Evolutionary conservation across 345 rosid species (phyloP), one percentile per base, ranked within the genome.

Genomic region (Angophora floribunda): DNA sequence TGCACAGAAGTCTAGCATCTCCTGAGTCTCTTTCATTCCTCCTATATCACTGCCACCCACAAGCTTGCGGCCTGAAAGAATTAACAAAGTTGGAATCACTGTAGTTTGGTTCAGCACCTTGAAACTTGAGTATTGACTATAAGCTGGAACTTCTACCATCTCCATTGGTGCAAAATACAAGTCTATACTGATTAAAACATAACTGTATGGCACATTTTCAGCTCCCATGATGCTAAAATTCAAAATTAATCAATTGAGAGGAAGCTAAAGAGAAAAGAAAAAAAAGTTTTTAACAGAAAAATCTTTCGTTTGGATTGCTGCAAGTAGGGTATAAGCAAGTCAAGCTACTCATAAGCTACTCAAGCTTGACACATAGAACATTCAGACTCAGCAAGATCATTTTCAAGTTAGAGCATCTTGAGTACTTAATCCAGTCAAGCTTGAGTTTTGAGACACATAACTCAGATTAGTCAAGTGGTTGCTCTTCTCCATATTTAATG

Each of bases 1-100:
- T 52, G 96, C 99, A 51, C 99, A 97, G 70, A 97, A 97, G 87
- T 85, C 87, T 41, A 85, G 55, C 87, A 85, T 55, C 61, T 85
- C 87, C 49, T 85, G 87, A 45, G 87, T 85, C 47, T 85, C 87
- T 41, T 85, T 85, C 47, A 85, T 85, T 36, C 87, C 87, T 28
- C 87, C 87, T 19, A 85, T 30, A 30, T 51, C 87, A 85, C 87
- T 85, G 87, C 87, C 87, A 12, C 87, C 87, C 26, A 85, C 87
- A 51, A 52, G 61, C 41, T 85, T 52, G 55, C 87, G 63, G 14
- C 87, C 87, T 85, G 87, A 50, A 30, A 85, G 61, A n/a, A 45
- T 30, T n/a, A 17, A 86, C 96, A 7, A 52, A 85, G 44, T 85
- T 49, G 11, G 61, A 41, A 75, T 75, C 84, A 19, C 19, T 75